phyloP scores from a whole-genome alignment of 2,329 filamentous ascomycete species.

The Epichloe uncinata region DNA sequence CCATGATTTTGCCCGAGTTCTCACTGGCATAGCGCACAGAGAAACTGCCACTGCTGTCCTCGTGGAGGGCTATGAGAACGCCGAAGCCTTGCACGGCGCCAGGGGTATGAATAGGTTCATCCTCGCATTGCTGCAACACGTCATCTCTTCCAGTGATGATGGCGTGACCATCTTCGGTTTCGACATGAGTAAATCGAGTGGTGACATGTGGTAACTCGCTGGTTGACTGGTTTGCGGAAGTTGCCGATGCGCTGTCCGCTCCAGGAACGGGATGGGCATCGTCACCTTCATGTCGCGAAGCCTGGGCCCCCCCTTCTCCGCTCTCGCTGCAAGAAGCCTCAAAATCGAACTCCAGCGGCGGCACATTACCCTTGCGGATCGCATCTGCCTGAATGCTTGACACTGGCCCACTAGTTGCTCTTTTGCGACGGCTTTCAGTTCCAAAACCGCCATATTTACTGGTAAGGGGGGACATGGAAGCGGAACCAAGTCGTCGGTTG shows the following conservation, averaged over 20 bases:
- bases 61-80: conserved; percentile 58
- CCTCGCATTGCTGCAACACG: conserved; percentile 67
- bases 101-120: conserved; percentile 81
- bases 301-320: conserved; percentile 11
- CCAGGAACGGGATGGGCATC: not conserved
- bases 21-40: conserved; percentile 65
- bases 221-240: conserved; percentile 12
- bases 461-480: conserved; percentile 12
- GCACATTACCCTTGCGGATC: conserved; percentile 22
- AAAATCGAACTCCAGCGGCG: conserved; percentile 22
- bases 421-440: conserved; percentile 17
- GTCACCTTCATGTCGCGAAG: not conserved
- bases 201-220: conserved; percentile 42
- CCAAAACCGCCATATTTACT: not conserved
- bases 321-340: conserved; percentile 19
- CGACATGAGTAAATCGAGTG: conserved; percentile 63
- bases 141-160: conserved; percentile 70
- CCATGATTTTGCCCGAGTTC: conserved; percentile 62
- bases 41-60: conserved; percentile 54
- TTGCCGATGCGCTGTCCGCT: conserved; percentile 7
- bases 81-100: conserved; percentile 75
- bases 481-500: conserved; percentile 14
- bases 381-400: conserved; percentile 34
- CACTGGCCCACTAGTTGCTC: conserved; percentile 24
- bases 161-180: conserved; percentile 66